Evolutionary conservation across 257 asterid genomes (phyloP), one percentile per base, ranked within the genome.

Genomic region (Fraxinus pennsylvanica): DNA sequence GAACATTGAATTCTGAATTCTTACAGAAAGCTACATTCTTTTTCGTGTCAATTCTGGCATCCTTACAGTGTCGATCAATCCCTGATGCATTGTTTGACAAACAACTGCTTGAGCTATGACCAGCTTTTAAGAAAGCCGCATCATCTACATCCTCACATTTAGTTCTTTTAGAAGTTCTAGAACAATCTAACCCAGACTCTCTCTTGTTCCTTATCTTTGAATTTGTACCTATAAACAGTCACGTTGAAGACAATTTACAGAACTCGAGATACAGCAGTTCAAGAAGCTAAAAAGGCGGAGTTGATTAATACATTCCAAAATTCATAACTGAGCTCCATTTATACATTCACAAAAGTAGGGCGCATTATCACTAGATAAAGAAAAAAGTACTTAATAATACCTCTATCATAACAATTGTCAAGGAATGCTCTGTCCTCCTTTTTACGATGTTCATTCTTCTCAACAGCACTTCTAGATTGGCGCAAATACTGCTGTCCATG

Each of bases 141-240:
- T 82, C 87, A 79, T 79, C 85, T 27, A 76, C 73, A 71, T 84
- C 94, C 82, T 88, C 95, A 25, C 87, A 80, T 87, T 89, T 92
- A 14, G 81, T 73, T 86, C 92, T 92, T 88, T 92, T 96, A 76
- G 88, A 84, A 81, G 89, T 82, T 84, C 92, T 88, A 65, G 87
- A 84, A 83, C 82, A 85, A 76, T 87, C 95, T 74, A 75, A 36
- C 81, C 81, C 96, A 81, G 85, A 74, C 81, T 84, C 97, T 71
- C 86, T 87, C 76, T 78, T 87, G 91, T 77, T 87, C 85, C 86
- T 90, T 78, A 73, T 81, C 89, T 89, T 91, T 35, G 86, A 47
- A 72, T 78, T 85, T 67, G 78, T 32, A 85, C 91, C 97, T 96
- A 83, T 32, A 74, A 72, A 77, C 14, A 25, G 79, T 10, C 39